Conservation (phyloP, 768 basidiomycete species). For the Leccinum broughii region DNA sequence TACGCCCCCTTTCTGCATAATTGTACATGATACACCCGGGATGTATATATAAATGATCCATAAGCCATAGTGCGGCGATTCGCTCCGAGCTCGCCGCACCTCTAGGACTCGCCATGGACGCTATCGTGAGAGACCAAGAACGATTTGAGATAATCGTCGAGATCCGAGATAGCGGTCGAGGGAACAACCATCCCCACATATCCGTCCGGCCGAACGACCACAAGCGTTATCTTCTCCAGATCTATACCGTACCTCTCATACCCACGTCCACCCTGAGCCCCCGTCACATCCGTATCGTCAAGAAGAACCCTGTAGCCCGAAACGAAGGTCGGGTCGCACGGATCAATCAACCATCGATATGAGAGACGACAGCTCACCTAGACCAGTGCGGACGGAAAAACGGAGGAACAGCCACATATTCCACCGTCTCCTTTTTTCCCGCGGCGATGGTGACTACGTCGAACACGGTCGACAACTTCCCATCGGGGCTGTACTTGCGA, state of each 20-base stretch:
- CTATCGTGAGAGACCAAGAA: constrained; percentile 39
- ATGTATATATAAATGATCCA: neutral
- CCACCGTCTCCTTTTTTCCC: neutral
- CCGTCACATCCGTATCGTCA: constrained; percentile 37
- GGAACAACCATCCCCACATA: constrained; percentile 40
- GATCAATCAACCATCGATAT: neutral
- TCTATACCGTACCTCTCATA: constrained; percentile 39
- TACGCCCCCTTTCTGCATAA: constrained; percentile 16
- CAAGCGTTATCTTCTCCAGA: constrained; percentile 30
- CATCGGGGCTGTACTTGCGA: neutral
- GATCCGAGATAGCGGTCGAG: constrained; percentile 25
- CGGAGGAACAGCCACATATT: neutral
- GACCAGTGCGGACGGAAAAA: constrained; percentile 38
- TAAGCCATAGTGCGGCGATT: neutral
- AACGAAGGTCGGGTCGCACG: neutral
- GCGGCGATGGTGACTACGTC: neutral
- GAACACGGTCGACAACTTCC: neutral
- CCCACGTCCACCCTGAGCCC: constrained; percentile 31
- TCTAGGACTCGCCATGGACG: neutral
- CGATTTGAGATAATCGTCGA: constrained; percentile 49
- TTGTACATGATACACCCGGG: constrained; percentile 24
- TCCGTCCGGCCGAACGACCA: constrained; percentile 43
- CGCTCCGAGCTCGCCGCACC: neutral
- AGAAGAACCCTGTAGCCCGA: constrained; percentile 32
- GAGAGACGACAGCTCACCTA: constrained; percentile 30